Percentiles rank a stretch among this genome's conserved stretches.
phyloP scores from a whole-genome alignment of 257 asterid genomes.

The Solanum infundibuliforme region DNA sequence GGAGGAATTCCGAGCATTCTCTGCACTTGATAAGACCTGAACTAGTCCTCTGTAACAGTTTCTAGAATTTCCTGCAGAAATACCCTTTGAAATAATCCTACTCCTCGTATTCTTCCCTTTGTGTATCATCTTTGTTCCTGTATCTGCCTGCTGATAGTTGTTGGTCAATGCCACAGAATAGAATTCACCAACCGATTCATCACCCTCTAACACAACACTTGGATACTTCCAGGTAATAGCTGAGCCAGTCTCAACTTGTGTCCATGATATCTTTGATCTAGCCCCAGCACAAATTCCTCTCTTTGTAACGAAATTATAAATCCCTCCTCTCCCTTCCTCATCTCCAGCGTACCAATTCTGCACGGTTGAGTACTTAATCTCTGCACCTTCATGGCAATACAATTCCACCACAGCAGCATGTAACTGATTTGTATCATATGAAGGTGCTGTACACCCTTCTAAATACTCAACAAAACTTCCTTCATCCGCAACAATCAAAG shows the following conservation, averaged over 20 bases:
- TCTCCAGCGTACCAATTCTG: conserved; percentile 99
- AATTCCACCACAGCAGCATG: conserved; percentile 96
- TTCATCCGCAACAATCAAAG: conserved; percentile 83
- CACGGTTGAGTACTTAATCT: conserved; percentile 87
- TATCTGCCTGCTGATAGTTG: conserved; percentile 92
- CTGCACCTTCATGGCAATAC: conserved; percentile 70
- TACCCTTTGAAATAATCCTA: conserved; percentile 90
- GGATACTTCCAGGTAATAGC: conserved; percentile 99
- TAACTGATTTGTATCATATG: conserved; percentile 79
- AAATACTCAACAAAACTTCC: conserved; percentile 90
- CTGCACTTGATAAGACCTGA: conserved; percentile 81
- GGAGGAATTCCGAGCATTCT: conserved; percentile 61
- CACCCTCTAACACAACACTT: conserved; percentile 87
- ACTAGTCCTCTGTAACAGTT: conserved; percentile 92
- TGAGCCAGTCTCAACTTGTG: conserved; percentile 97
- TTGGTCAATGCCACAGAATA: conserved; percentile 94
- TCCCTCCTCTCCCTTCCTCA: conserved; percentile 80
- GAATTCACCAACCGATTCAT: conserved; percentile 87
- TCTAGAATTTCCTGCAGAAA: conserved; percentile 82
- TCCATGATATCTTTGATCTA: conserved; percentile 85
- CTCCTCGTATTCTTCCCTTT: conserved; percentile 93
- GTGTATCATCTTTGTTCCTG: conserved; percentile 97
- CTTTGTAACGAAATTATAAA: conserved; percentile 83
- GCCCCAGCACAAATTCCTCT: conserved; percentile 83
- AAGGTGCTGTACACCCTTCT: conserved; percentile 98